These are phyloP conservation scores for Elsinoe ampelina DNA, from an alignment of 2,329 filamentous ascomycete species.

Conservation along the genomic window DNA sequence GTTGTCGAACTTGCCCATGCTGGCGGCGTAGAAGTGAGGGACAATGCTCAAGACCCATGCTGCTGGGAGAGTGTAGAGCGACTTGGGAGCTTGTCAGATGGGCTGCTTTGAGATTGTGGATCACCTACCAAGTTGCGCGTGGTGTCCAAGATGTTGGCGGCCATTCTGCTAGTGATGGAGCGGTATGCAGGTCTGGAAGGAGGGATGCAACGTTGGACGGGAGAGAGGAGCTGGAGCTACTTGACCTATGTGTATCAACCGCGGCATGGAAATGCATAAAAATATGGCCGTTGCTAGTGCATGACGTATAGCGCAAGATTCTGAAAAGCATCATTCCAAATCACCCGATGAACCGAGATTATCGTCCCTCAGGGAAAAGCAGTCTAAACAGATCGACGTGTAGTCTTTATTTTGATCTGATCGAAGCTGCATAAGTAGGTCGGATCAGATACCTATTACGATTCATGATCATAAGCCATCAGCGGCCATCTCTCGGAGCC, in stretches of 20 bases:
- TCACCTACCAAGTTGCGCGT: conserved; percentile 3
- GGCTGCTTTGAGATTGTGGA: not conserved
- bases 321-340: not conserved
- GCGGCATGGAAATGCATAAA: not conserved
- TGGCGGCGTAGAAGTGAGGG: conserved; percentile 28
- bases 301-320: not conserved
- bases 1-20: conserved; percentile 21
- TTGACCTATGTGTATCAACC: not conserved
- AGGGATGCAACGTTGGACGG: not conserved
- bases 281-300: not conserved
- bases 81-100: conserved; percentile 7
- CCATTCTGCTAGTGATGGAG: not conserved
- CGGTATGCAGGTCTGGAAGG: too few relatives aligned
- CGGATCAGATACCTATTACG: too few relatives aligned
- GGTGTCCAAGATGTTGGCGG: not conserved
- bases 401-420: not conserved
- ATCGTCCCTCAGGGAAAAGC: not conserved
- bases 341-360: not conserved
- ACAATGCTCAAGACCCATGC: conserved; percentile 27
- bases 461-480: too few relatives aligned
- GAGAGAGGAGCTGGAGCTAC: too few relatives aligned
- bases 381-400: not conserved
- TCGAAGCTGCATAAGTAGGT: too few relatives aligned
- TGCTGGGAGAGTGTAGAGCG: conserved; percentile 24
- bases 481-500: too few relatives aligned